Base-by-base conservation (phyloP, 768 basidiomycete species). In the Cystofilobasidium macerans region DNA sequence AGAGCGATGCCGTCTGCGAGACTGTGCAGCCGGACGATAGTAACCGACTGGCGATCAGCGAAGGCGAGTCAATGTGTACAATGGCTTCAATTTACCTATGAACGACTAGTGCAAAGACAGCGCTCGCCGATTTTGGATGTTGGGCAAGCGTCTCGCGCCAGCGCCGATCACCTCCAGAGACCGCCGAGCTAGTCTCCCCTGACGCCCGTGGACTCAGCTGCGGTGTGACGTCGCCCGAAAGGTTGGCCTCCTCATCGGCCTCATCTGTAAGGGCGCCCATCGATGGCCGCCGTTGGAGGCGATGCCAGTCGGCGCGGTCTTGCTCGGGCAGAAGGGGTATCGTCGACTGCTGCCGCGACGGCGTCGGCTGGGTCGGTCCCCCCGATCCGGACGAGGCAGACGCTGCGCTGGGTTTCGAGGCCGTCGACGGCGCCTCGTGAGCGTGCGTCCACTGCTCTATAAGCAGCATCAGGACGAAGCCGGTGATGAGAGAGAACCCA, bases 1-100 rank as follows among this genome's bases (percentile, higher is more conserved):
- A 98, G 78, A 2, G 89, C 90, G 65, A 95, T 84, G 4, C 95
- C 93, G 75, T 99, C 95, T 0, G 91, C 88, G 1, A 85, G 88
- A 73, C 42, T 32, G n/a, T n/a, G 36, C 20, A 14, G 26, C n/a
- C 20, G 22, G 36, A 20, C 32, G 24, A 26, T 4, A 43, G 58
- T 9, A 20, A 38, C 40, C 24, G 11, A 42, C 58, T 4, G 58
- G 38, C 24, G 40, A 9, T 59, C 6, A 61, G 30, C 30, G 9
- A 57, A 16, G 57, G 38, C 24, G 16, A n/a, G 9, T 26, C 57
- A 57, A n/a, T n/a, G n/a, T n/a, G n/a, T n/a, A n/a, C n/a, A n/a
- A n/a, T n/a, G n/a, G n/a, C n/a, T n/a, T 11, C 2, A 43, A 26
- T 36, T 6, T 28, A 53, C 51, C 61, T 63, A 47, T 99, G 94